These are phyloP conservation scores for Rubia tinctorum DNA, from an alignment of 305 asterid genomes.

Conservation along the genomic window DNA sequence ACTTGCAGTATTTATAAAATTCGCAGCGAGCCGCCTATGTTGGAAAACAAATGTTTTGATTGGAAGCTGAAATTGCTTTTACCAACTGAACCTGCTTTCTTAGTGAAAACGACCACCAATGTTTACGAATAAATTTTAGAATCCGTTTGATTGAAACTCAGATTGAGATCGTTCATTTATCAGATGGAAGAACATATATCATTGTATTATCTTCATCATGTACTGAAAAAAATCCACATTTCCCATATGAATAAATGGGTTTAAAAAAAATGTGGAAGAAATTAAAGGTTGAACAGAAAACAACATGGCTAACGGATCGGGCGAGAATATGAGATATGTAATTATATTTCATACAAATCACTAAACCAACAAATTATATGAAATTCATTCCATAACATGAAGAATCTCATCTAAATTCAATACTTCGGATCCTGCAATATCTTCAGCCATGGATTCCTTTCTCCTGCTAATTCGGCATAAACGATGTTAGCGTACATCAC, in stretches of 20 bases:
- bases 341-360: background rate
- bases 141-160: no score
- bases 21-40: no score
- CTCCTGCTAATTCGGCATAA: conserved; percentile 14
- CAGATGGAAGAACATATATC: no score
- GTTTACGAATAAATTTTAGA: no score
- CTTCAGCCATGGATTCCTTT: conserved; percentile 19
- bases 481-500: background rate
- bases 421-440: background rate
- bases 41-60: no score
- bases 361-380: background rate
- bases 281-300: background rate
- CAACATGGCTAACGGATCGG: background rate
- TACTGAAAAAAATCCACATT: background rate
- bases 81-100: no score
- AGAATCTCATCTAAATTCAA: background rate
- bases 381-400: background rate
- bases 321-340: no score
- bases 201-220: no score
- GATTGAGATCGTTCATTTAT: no score
- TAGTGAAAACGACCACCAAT: no score
- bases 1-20: no score
- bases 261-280: background rate
- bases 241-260: background rate
- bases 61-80: no score